A percentile compares a stretch with the other conserved stretches of the same genome.
phyloP scores from a whole-genome alignment of 257 asterid genomes.

The Eucommia ulmoides region DNA sequence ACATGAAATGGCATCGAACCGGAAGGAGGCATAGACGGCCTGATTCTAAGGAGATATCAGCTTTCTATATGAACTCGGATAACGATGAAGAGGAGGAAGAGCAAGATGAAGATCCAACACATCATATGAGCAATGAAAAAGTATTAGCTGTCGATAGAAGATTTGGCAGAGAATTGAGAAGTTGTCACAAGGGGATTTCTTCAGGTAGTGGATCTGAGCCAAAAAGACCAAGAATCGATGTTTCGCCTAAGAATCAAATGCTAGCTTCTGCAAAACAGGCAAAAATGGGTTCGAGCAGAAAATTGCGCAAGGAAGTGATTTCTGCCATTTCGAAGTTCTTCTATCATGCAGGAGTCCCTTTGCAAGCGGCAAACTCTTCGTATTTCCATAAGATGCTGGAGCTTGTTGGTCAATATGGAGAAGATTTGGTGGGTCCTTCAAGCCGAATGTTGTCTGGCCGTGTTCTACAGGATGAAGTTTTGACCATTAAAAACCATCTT shows the following conservation, averaged over 20 bases:
- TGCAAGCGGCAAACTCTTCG: slow-evolving; percentile 75
- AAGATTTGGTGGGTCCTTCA: slow-evolving; percentile 53
- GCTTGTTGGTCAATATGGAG: slow-evolving; percentile 64
- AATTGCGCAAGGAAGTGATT: slow-evolving; percentile 61
- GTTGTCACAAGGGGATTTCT: slow-evolving; percentile 37
- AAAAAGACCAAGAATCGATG: slow-evolving; percentile 52
- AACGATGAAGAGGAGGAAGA: slow-evolving; percentile 58
- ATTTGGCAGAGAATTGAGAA: slow-evolving; percentile 36
- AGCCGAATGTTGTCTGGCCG: slow-evolving; percentile 61
- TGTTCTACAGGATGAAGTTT: slow-evolving; percentile 61
- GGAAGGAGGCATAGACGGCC: slow-evolving; percentile 77
- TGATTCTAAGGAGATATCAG: slow-evolving; percentile 44
- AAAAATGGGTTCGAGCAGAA: slow-evolving; percentile 41
- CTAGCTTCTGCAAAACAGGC: slow-evolving; percentile 34
- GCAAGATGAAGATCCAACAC: slow-evolving; percentile 35
- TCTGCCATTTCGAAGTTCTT: slow-evolving; percentile 85
- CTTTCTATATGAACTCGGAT: slow-evolving; percentile 49
- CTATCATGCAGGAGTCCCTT: slow-evolving; percentile 82
- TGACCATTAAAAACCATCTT: slow-evolving; percentile 48
- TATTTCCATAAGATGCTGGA: slow-evolving; percentile 81
- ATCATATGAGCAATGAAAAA: slow-evolving; percentile 33
- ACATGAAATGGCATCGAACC: slow-evolving; percentile 94
- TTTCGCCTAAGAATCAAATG: slow-evolving; percentile 25
- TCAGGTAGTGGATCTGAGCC: slow-evolving; percentile 35
- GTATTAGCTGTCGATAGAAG: slow-evolving; percentile 41